Evolutionary conservation across 768 basidiomycete genomes (phyloP).

Genomic region (Mycena kentingensis): DNA sequence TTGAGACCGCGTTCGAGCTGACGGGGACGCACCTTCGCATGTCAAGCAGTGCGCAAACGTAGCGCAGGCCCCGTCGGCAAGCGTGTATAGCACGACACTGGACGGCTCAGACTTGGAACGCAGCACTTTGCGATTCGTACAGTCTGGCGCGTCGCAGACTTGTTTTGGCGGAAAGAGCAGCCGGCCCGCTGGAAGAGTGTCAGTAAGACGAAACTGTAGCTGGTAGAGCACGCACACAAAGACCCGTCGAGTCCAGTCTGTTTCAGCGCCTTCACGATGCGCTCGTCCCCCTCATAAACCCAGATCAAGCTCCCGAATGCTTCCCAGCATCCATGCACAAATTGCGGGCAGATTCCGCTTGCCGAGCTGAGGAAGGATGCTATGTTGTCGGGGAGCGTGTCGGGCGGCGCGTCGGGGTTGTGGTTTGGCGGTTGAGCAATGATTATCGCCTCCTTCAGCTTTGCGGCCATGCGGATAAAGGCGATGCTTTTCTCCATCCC

Average conservation of each 20-base stretch:
- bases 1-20: neutral
- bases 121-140: neutral
- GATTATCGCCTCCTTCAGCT: conserved; percentile 2
- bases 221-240: neutral
- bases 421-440: neutral
- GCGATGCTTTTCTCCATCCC: conserved; percentile 7
- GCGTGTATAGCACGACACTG: conserved; percentile 1
- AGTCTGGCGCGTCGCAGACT: neutral
- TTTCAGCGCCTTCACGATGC: neutral
- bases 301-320: neutral
- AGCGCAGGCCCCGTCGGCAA: conserved; percentile 3
- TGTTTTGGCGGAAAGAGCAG: conserved; percentile 2
- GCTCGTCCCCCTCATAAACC: neutral
- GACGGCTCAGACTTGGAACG: neutral
- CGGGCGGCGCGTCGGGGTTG: neutral
- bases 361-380: neutral
- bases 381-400: neutral
- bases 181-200: neutral
- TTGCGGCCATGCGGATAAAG: conserved; percentile 4
- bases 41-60: neutral
- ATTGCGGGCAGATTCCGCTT: neutral
- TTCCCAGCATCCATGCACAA: neutral
- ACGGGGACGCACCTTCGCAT: neutral
- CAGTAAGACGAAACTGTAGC: neutral
- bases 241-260: neutral